phyloP scores from a whole-genome alignment of 2,329 filamentous ascomycete species.

The Dactylellina drechsleri region DNA sequence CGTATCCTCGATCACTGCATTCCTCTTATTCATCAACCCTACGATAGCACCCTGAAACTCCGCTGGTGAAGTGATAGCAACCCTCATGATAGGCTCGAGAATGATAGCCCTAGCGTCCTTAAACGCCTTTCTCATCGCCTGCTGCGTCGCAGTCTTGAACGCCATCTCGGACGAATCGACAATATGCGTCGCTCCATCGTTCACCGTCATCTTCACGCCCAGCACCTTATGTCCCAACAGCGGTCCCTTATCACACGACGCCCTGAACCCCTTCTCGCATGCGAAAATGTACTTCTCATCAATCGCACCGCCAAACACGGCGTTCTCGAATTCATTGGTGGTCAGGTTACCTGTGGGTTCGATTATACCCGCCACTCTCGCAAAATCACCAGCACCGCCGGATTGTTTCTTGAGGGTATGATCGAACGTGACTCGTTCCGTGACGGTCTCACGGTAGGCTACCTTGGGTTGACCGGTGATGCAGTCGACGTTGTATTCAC shows the following conservation, averaged over 20 bases:
- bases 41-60: slow-evolving; percentile 98
- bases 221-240: slow-evolving; percentile 93
- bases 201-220: slow-evolving; percentile 88
- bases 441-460: slow-evolving; percentile 94
- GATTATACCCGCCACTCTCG: slow-evolving; percentile 89
- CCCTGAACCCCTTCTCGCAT: slow-evolving; percentile 92
- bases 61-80: slow-evolving; percentile 90
- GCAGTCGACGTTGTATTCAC: slow-evolving; percentile 96
- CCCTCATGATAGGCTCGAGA: slow-evolving; percentile 98
- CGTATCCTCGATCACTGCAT: slow-evolving; percentile 92
- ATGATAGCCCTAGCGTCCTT: slow-evolving; percentile 80
- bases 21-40: slow-evolving; percentile 94
- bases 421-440: slow-evolving; percentile 82
- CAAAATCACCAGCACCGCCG: slow-evolving; percentile 94
- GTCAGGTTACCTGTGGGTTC: slow-evolving; percentile 80
- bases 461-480: slow-evolving; percentile 96
- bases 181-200: slow-evolving; percentile 95
- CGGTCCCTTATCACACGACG: slow-evolving; percentile 84
- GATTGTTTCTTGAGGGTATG: slow-evolving; percentile 94
- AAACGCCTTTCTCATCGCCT: slow-evolving; percentile 97
- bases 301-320: slow-evolving; percentile 88
- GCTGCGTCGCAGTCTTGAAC: slow-evolving; percentile 92
- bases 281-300: slow-evolving; percentile 95
- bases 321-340: slow-evolving; percentile 84
- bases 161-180: slow-evolving; percentile 97